Evolutionary conservation across 139 green algal genomes (phyloP).

Genomic region (Chlamydomonas incerta): DNA sequence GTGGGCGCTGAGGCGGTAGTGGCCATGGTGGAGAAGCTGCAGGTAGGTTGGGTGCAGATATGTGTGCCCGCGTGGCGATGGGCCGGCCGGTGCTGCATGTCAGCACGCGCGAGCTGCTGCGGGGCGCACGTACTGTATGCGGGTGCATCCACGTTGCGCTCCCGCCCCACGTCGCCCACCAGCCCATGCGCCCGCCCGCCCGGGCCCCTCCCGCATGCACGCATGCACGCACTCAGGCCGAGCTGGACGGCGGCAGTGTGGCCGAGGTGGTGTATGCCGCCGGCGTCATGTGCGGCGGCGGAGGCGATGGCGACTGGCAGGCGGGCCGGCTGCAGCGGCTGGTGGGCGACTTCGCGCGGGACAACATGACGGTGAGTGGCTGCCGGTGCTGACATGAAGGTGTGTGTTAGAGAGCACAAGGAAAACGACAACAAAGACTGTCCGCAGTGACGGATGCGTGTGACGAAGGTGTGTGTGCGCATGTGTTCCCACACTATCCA

Average conservation of each 20-base stretch:
- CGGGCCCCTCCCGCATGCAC: no score
- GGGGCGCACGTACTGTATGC: no score
- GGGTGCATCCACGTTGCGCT: no score
- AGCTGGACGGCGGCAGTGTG: conserved; percentile 18
- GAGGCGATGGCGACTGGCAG: neutral
- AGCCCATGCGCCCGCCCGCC: no score
- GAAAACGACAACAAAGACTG: no score
- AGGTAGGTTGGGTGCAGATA: neutral
- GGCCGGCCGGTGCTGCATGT: no score
- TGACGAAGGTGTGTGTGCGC: neutral
- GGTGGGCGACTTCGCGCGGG: neutral
- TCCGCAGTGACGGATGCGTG: no score
- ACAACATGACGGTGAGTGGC: neutral
- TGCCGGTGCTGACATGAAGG: neutral
- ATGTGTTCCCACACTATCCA: neutral
- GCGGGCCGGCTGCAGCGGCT: neutral
- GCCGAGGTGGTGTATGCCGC: conserved; percentile 18
- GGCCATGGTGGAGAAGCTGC: conserved; percentile 28
- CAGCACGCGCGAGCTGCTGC: neutral
- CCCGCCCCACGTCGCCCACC: no score
- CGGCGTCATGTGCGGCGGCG: neutral
- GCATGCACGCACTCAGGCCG: neutral
- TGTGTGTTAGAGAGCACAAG: no score
- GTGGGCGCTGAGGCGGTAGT: neutral
- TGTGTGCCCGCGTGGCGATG: no score